Base-by-base conservation (phyloP, 768 basidiomycete species). In the Podaxis pistillaris region DNA sequence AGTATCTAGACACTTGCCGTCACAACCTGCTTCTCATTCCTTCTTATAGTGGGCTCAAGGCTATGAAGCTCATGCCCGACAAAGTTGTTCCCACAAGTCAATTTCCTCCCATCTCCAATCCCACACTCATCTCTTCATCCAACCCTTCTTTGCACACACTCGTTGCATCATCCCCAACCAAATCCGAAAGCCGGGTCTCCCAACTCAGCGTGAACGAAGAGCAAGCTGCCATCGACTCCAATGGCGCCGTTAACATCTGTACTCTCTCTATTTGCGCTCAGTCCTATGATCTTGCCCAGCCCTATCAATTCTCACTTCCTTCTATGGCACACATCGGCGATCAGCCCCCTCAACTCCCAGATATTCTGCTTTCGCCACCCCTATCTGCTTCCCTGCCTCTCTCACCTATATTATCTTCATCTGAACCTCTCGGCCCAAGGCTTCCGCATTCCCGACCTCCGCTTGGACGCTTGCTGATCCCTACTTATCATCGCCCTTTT, bases 181-280 rank as follows among this genome's bases (percentile, higher is more conserved):
- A 15, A 24, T 22, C 19, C 22, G 17, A 3, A 36, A 19, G 33
- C 38, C 54, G 19, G 11, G 4, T 13, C 38, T 11, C 54, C 7
- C 54, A 55, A 26, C 22, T 17, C 54, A 17, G 17, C 15, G 24
- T 19, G 0, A 11, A n/a, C n/a, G n/a, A n/a, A n/a, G n/a, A n/a
- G n/a, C n/a, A n/a, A n/a, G n/a, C n/a, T n/a, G n/a, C n/a, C n/a
- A n/a, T n/a, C n/a, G n/a, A n/a, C n/a, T n/a, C n/a, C n/a, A n/a
- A n/a, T n/a, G n/a, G n/a, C n/a, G n/a, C n/a, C n/a, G n/a, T n/a
- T n/a, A n/a, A n/a, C n/a, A n/a, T n/a, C n/a, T n/a, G n/a, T n/a
- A n/a, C n/a, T n/a, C n/a, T n/a, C 58, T 63, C 69, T 2, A 63
- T 65, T 38, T 66, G 65, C 37, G 65, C 3, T 56, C 49, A 5